Evolutionary conservation across 345 rosid genomes (phyloP).

Genomic region (Pistacia vera): DNA sequence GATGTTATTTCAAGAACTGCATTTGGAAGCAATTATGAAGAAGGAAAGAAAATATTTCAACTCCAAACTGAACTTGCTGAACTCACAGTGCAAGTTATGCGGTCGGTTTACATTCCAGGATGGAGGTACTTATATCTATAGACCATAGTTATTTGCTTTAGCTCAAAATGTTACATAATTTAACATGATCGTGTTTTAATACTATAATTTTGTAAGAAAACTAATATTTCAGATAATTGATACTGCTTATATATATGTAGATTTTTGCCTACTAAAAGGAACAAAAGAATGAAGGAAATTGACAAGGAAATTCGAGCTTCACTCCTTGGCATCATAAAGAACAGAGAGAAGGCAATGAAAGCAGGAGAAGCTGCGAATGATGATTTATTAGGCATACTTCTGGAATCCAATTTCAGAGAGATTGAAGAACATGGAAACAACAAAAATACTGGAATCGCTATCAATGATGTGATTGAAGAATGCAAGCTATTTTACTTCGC

Average conservation of each 20-base stretch:
- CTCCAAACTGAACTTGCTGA: conserved; percentile 32
- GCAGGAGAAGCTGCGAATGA: conserved; percentile 19
- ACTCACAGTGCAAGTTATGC: conserved; percentile 15
- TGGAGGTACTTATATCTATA: conserved; percentile 20
- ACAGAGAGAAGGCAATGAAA: conserved; percentile 39
- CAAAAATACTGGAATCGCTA: conserved; percentile 26
- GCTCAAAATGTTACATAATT: no score
- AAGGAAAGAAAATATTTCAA: conserved; percentile 39
- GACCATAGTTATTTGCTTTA: no score
- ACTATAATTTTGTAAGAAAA: no score
- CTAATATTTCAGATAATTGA: no score
- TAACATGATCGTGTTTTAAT: no score
- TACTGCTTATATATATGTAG: conserved; percentile 21
- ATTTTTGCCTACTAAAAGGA: conserved; percentile 50
- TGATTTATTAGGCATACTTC: conserved; percentile 45
- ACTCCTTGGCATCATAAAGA: conserved; percentile 36
- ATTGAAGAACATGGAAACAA: conserved; percentile 26
- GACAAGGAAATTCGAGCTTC: conserved; percentile 34
- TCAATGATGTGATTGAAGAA: conserved; percentile 59
- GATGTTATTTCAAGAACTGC: conserved; percentile 53
- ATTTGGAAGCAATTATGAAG: conserved; percentile 41
- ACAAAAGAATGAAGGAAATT: conserved; percentile 39
- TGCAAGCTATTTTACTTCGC: conserved; percentile 69
- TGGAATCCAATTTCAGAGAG: conserved; percentile 47
- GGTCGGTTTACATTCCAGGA: conserved; percentile 35